A percentile compares a stretch with the other conserved stretches of the same genome.
Evolutionary conservation across 768 basidiomycete genomes (phyloP).

Genomic region (Gloeostereum incarnatum): DNA sequence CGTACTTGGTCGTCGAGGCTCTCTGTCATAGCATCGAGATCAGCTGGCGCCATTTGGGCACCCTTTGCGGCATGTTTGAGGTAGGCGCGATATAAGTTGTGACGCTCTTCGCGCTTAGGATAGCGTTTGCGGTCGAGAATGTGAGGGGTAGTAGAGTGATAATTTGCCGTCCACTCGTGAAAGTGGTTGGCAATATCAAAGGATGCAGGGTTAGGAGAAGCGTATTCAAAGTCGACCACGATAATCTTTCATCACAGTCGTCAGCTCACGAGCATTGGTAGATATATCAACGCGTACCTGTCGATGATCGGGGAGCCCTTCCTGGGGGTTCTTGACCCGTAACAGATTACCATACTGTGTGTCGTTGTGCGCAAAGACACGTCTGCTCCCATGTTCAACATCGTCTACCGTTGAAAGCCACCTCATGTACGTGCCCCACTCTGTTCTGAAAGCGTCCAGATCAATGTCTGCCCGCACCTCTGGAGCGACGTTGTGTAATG

Average conservation of each 20-base stretch:
- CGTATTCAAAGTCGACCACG: constrained; percentile 98
- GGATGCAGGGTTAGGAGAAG: constrained; percentile 83
- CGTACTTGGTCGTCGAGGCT: constrained; percentile 72
- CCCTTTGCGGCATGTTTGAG: constrained; percentile 39
- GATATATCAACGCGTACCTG: constrained; percentile 41
- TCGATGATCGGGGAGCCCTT: constrained; percentile 62
- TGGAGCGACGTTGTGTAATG: constrained; percentile 40
- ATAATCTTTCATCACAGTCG: constrained; percentile 49
- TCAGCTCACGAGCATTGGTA: constrained; percentile 4
- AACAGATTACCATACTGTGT: constrained; percentile 93
- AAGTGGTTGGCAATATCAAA: constrained; percentile 98
- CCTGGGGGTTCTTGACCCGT: constrained; percentile 46
- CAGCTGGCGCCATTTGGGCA: constrained; percentile 17
- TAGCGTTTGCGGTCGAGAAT: constrained; percentile 55
- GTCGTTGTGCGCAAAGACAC: constrained; percentile 90
- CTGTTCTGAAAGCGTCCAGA: constrained; percentile 49
- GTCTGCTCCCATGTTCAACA: constrained; percentile 45
- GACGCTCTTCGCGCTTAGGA: constrained; percentile 63
- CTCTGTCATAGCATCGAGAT: constrained; percentile 36
- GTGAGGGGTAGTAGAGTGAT: constrained; percentile 65
- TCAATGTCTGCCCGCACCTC: constrained; percentile 45
- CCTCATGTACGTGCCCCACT: constrained; percentile 59
- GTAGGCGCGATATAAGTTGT: constrained; percentile 83
- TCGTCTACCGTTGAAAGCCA: constrained; percentile 63
- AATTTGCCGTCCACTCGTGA: constrained; percentile 94